Conservation (phyloP, 768 basidiomycete genomes). For the Termitomyces eurrhizus region DNA sequence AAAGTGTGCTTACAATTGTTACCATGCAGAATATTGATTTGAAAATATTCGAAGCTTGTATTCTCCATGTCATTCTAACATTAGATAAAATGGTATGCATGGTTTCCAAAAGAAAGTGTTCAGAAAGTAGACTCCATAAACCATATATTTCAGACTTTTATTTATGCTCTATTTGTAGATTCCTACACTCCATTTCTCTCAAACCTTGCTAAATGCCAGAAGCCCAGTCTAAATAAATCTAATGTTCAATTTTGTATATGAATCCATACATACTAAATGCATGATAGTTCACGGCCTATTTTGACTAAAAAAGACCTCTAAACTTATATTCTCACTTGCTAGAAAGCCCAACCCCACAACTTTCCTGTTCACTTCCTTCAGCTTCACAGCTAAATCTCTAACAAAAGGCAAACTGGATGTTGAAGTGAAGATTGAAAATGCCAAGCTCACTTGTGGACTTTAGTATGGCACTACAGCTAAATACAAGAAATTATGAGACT, state of each 20-base stretch:
- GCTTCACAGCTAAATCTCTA: constrained; percentile 56
- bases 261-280: constrained; percentile 1
- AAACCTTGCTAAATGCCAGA: constrained; percentile 52
- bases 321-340: constrained; percentile 77
- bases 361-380: constrained; percentile 86
- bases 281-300: constrained; percentile 60
- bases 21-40: too few species aligned
- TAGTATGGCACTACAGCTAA: constrained; percentile 79
- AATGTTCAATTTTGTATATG: background rate
- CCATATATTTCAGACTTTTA: background rate
- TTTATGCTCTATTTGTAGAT: constrained; percentile 42
- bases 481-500: constrained; percentile 55
- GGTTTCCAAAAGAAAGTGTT: too few species aligned
- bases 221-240: constrained; percentile 59
- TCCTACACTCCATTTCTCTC: constrained; percentile 64
- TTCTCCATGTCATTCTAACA: background rate
- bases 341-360: constrained; percentile 90
- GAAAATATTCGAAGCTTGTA: too few species aligned
- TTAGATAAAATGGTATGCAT: background rate
- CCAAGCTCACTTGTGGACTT: constrained; percentile 61
- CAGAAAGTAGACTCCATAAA: background rate
- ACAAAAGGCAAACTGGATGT: constrained; percentile 36
- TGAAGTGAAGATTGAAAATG: constrained; percentile 39
- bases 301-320: constrained; percentile 74
- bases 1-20: too few species aligned